These are phyloP conservation scores for Penicillium lividum DNA, from an alignment of 495 filamentous ascomycete species.

Conservation along the genomic window DNA sequence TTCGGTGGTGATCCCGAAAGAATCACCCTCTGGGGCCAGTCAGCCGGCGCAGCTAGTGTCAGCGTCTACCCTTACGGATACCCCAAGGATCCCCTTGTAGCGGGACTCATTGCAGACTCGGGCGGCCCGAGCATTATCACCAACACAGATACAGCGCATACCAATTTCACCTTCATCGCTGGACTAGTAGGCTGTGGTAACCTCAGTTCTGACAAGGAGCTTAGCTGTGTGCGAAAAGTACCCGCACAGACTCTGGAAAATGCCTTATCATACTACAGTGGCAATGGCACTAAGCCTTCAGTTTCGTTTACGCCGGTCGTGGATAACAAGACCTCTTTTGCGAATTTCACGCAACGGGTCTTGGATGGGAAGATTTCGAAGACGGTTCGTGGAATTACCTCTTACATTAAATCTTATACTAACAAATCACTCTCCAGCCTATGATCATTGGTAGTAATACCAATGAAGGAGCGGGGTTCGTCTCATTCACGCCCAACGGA, in stretches of 20 bases:
- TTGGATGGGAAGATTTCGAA: slow-evolving; percentile 19
- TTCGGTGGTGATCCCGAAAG: slow-evolving; percentile 15
- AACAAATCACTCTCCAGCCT: not conserved
- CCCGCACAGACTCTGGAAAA: slow-evolving; percentile 12
- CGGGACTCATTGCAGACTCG: slow-evolving; percentile 18
- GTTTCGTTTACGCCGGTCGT: slow-evolving; percentile 20
- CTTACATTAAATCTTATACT: too few relatives aligned
- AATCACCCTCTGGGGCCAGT: slow-evolving; percentile 18
- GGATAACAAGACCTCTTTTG: slow-evolving; percentile 17
- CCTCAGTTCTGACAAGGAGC: slow-evolving; percentile 11
- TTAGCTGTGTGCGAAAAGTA: slow-evolving; percentile 16
- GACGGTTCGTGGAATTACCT: slow-evolving; percentile 3
- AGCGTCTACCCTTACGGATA: slow-evolving; percentile 12
- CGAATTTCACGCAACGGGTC: slow-evolving; percentile 18
- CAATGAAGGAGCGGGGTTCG: slow-evolving; percentile 23
- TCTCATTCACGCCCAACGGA: slow-evolving; percentile 18
- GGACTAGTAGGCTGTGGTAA: slow-evolving; percentile 15
- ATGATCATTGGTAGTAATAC: slow-evolving; percentile 13
- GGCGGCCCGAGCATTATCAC: slow-evolving; percentile 10
- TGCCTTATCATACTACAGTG: slow-evolving; percentile 8
- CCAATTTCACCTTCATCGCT: slow-evolving; percentile 22
- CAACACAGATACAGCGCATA: slow-evolving; percentile 9
- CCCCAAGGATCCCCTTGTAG: slow-evolving; percentile 13
- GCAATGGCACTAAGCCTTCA: slow-evolving; percentile 12
- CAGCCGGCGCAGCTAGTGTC: slow-evolving; percentile 14